Percentiles rank a stretch among this genome's conserved stretches.
These are phyloP conservation scores for Pythium brachiatum DNA, from an alignment of 352 stramenopile genomes.

Conservation along the genomic window DNA sequence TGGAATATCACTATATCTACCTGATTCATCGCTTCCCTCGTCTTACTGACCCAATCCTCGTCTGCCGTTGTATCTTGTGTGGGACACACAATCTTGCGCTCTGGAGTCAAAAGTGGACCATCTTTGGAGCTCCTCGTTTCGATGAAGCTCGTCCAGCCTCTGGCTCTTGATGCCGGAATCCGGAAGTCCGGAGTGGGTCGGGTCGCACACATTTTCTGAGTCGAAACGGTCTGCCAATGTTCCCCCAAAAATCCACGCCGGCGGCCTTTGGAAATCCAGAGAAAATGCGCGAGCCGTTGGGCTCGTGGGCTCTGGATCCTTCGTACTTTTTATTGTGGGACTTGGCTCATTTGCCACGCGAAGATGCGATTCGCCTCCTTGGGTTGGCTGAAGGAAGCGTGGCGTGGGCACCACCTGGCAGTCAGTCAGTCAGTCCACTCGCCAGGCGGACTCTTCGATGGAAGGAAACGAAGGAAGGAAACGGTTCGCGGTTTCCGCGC, in stretches of 20 bases:
- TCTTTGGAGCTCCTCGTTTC: background rate
- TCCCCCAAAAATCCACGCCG: background rate
- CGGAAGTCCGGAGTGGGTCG: too few species aligned
- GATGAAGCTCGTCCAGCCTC: too few species aligned
- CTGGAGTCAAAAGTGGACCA: too few species aligned
- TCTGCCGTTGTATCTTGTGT: background rate
- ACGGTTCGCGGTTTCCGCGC: constrained; percentile 15
- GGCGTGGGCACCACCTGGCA: background rate
- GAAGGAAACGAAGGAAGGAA: constrained; percentile 20
- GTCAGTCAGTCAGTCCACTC: constrained; percentile 19
- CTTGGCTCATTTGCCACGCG: background rate
- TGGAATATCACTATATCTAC: background rate
- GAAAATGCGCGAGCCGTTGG: background rate
- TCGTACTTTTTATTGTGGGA: background rate
- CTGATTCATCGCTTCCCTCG: background rate
- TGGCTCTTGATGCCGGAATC: too few species aligned
- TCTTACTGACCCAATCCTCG: background rate
- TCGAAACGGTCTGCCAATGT: background rate
- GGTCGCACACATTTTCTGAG: background rate
- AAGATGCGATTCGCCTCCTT: background rate
- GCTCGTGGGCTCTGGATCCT: background rate
- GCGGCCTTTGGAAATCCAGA: background rate
- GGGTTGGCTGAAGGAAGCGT: background rate
- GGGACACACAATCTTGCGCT: background rate
- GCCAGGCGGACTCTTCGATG: constrained; percentile 3